Base-by-base conservation (phyloP, 192 early-diverging fungal genomes). In the Umbelopsis ramanniana region DNA sequence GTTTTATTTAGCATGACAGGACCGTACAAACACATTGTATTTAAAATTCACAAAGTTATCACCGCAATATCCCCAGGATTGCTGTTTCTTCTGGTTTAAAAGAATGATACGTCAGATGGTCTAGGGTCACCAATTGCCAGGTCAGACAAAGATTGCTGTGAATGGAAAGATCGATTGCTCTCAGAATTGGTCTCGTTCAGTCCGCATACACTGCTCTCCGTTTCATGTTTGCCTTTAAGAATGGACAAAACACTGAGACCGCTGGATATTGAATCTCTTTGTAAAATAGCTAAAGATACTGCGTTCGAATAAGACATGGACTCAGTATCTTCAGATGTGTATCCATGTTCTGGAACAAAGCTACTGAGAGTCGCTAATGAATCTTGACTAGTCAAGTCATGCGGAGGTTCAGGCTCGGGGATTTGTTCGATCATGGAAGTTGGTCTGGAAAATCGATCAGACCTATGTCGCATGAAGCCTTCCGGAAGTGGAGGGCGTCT, bases 81-180 rank as follows among this genome's bases (percentile, higher is more conserved):
- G 48, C 17, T 1, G 48, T 15, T 0, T 50, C 19, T 50, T 50
- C n/a, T 50, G 48, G 9, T 14, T 63, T 38, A 63, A 14, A 29
- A 63, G 17, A 63, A 63, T 37, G 33, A 63, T 4, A 37, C 29
- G 11, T 14, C 29, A 4, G 33, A 63, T 17, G 57, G 57, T 37
- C 26, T 63, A 38, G 57, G 57, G 12, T 63, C 57, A 29, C 57
- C 57, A n/a, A 63, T 26, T 35, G 57, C 57, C 14, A 63, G 57
- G 19, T 63, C 57, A 17, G 57, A 63, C 7, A 63, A 63, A 6
- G 57, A 63, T 37, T 63, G 57, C 14, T 29, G 15, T 38, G 57
- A 63, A 63, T 63, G 57, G 17, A 63, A 29, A 0, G 57, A 63
- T 29, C 57, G 57, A 63, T 63, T 63, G 33, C 57, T 63, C 19